phyloP scores from a whole-genome alignment of 2,329 filamentous ascomycete species.

The Ceratocystis cubensis region DNA sequence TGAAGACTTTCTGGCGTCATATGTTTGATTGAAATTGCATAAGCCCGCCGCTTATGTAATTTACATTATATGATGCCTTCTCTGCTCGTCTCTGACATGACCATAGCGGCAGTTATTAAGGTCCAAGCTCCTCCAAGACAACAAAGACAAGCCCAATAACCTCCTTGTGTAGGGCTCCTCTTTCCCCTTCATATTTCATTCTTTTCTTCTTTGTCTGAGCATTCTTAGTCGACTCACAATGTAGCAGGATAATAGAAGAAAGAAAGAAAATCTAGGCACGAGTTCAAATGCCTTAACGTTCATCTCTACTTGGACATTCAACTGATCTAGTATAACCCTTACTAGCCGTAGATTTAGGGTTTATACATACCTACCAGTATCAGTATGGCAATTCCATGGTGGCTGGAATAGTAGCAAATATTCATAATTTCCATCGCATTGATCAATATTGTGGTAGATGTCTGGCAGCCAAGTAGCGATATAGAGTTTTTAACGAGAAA shows the following conservation, averaged over 20 bases:
- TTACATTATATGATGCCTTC: background rate
- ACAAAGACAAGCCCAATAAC: background rate
- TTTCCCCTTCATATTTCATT: background rate
- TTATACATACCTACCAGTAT: too few relatives aligned
- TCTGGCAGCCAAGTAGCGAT: too few relatives aligned
- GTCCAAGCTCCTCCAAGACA: conserved; percentile 2
- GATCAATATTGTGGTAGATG: too few relatives aligned
- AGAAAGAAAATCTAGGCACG: background rate
- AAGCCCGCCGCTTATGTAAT: background rate
- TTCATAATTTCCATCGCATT: too few relatives aligned
- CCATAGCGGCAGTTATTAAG: background rate
- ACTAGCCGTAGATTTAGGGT: too few relatives aligned
- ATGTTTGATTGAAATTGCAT: background rate
- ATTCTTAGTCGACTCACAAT: background rate
- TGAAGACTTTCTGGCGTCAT: too few relatives aligned
- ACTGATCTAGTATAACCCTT: too few relatives aligned
- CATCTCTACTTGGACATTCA: too few relatives aligned
- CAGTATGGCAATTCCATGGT: too few relatives aligned
- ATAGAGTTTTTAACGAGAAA: too few relatives aligned
- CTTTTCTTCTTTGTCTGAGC: background rate
- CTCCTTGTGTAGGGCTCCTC: background rate
- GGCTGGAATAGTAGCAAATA: too few relatives aligned
- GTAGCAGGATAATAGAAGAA: background rate
- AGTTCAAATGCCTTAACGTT: background rate
- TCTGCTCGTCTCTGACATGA: background rate